These are phyloP conservation scores for Nephelium lappaceum DNA, from an alignment of 345 rosid genomes.

Conservation along the genomic window DNA sequence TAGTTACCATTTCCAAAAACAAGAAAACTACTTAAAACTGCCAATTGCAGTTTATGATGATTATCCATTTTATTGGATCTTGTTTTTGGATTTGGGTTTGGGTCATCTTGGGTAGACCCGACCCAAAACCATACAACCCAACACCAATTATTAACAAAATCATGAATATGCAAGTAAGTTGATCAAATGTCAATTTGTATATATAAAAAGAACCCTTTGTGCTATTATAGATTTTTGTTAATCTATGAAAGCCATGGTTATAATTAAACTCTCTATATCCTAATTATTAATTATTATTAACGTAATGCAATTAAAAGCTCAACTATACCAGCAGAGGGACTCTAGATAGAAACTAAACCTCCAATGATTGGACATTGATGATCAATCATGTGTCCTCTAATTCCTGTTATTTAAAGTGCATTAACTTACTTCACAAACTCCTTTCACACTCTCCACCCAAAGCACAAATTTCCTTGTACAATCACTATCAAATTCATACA, in stretches of 20 bases:
- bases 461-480: neutral
- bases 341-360: neutral
- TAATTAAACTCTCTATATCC: neutral
- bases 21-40: too few relatives aligned
- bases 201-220: neutral
- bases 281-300: neutral
- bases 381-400: neutral
- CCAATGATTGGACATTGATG: neutral
- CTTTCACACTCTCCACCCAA: neutral
- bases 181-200: too few relatives aligned
- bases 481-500: too few relatives aligned
- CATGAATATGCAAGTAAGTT: too few relatives aligned
- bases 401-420: neutral
- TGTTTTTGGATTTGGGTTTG: too few relatives aligned
- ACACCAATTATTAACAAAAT: too few relatives aligned
- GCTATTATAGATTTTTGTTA: neutral
- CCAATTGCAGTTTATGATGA: too few relatives aligned
- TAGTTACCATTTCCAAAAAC: too few relatives aligned
- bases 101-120: too few relatives aligned
- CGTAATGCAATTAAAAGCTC: conserved; percentile 4
- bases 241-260: too few relatives aligned
- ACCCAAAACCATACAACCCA: too few relatives aligned
- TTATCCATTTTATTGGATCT: too few relatives aligned
- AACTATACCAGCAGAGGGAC: neutral
- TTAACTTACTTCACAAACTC: neutral